Evolutionary conservation across 169 alveolate species (phyloP).

Genomic region (Theileria luwenshuni): DNA sequence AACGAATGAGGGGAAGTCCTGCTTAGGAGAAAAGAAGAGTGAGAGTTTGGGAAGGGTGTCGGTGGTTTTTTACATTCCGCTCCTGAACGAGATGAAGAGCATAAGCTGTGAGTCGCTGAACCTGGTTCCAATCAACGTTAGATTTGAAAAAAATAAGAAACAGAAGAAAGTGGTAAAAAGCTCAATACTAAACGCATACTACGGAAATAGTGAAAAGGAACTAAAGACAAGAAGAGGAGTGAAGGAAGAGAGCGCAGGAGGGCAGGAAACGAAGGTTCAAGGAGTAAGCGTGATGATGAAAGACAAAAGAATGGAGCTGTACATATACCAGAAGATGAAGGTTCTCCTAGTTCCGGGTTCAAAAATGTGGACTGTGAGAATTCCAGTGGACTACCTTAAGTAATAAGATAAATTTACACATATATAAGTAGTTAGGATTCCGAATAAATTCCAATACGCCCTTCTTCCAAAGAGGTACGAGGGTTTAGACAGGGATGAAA

Average conservation of each 20-base stretch:
- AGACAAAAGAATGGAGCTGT: constrained; percentile 10
- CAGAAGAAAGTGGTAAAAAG: constrained; percentile 5
- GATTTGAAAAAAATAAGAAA: constrained; percentile 1
- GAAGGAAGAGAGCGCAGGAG: neutral
- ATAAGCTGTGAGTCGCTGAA: constrained; percentile 54
- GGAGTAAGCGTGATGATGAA: constrained; percentile 29
- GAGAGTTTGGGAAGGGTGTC: constrained; percentile 13
- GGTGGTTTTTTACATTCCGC: constrained; percentile 59
- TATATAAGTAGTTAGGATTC: too few relatives aligned
- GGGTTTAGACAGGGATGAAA: too few relatives aligned
- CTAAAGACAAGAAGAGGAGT: neutral
- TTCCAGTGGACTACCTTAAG: constrained; percentile 15
- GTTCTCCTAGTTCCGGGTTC: constrained; percentile 66
- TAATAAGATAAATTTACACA: too few relatives aligned
- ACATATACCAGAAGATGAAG: constrained; percentile 30
- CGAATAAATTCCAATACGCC: too few relatives aligned
- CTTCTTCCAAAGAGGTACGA: too few relatives aligned
- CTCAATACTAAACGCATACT: constrained; percentile 22
- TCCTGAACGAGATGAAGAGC: constrained; percentile 53
- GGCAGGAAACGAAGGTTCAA: constrained; percentile 16
- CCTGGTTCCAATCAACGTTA: constrained; percentile 21
- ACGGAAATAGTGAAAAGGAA: neutral
- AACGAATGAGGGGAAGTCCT: neutral
- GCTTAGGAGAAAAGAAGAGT: neutral
- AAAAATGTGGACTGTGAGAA: constrained; percentile 65